Evolutionary conservation across 2,329 filamentous ascomycete genomes (phyloP), one percentile per base, ranked within the genome.

Genomic region (Aspergillus sp.): DNA sequence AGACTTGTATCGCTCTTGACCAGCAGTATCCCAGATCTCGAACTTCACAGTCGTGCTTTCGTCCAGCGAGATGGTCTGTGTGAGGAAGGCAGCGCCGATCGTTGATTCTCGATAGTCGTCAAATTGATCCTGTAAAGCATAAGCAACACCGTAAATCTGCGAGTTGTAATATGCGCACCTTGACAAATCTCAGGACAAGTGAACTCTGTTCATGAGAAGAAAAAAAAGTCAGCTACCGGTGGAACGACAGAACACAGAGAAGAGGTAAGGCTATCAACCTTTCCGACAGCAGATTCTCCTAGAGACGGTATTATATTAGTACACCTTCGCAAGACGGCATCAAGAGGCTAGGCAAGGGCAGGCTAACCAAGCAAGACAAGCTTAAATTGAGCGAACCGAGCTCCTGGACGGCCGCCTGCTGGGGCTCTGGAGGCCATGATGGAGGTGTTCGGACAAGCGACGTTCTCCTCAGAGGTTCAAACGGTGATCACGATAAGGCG

Each of bases 21-120:
- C 95, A 66, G 95, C 95, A 9, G 95, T 99, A 81, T 97, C 93
- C 93, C 95, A 99, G 77, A 99, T 99, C 82, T 99, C 95, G 76
- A 99, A 99, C 84, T 99, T 99, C 81, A 99, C 94, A 60, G 95
- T 99, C 63, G 95, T 98, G 80, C 89, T 95, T 77, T 98, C 95
- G 78, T 98, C 94, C 80, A 99, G 90, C 61, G 94, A 94, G 78
- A 99, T 97, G 70, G 95, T 99, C 82, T 99, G 95, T 73, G 95
- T 99, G 70, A 99, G 87, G 85, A 99, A 99, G 70, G 96, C 96
- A 72, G 96, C 95, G 80, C 95, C 94, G 81, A 97, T 97, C 65
- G 94, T 97, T 60, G 93, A 97, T 88, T 97, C 94, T 81, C 93
- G 89, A 84, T 97, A 97, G 80, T 91, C 89, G 84, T 99, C 95